Evolutionary conservation across 2,329 filamentous ascomycete genomes (phyloP), one percentile per base, ranked within the genome.

Genomic region (Epichloe scottii): DNA sequence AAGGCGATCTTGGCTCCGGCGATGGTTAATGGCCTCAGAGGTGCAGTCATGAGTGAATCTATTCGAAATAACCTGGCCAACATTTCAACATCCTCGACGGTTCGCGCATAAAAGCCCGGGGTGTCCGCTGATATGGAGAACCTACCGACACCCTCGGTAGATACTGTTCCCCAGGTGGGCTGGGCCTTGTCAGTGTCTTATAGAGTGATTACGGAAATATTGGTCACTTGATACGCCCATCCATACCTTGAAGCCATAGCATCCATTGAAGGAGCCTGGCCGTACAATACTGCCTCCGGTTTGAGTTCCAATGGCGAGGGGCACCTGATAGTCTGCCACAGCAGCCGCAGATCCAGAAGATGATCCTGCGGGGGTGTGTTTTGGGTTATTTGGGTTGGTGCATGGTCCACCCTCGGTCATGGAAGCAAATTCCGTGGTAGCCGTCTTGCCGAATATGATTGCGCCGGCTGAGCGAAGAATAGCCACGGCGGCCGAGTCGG

Each of bases 281-380:
- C 82, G 74, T 43, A 87, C 77, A 0, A 71, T 78, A 53, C 77
- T 82, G 0, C 83, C 83, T 2, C 76, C 78, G 0, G 82, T 87
- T 59, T 87, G 82, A 0, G 82, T 84, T 0, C 81, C 83, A 0
- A 87, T 65, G 0, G 68, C 74, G 11, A 86, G 58, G 0, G 81
- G 78, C 0, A 74, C 75, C 55, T 86, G 82, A 49, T 76, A 75
- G 55, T 86, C 83, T 6, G 69, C 82, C 0, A 87, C 81, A 0
- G 79, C 81, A 0, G 82, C 81, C 0, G 72, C 83, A 0, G 82
- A 85, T 0, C 84, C 83, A 0, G 81, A 79, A 0, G 81, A 85
- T 0, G 82, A 85, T 44, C 83, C 83, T 1, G 83, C 83, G 0
- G 83, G 82, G 0, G 82, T 85, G 4, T 84, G 74, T 0, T 71